These are phyloP conservation scores for Pseudogymnoascus sp. DNA, from an alignment of 2,329 filamentous ascomycete genomes.

Conservation along the genomic window DNA sequence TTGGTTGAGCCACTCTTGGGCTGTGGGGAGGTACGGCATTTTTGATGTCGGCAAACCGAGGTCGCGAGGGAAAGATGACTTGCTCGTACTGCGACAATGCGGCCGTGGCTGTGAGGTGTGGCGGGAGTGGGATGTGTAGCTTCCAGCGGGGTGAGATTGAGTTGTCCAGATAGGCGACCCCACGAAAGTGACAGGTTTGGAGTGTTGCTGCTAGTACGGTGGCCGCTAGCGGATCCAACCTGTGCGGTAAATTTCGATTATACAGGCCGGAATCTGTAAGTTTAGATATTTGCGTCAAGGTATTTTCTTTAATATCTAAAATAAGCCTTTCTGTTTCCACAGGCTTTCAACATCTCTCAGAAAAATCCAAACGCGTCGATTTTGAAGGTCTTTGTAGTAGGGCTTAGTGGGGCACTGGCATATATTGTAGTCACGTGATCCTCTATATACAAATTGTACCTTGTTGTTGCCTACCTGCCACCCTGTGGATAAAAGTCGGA, in stretches of 20 bases:
- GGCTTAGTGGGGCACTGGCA: background rate
- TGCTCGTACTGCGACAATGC: background rate
- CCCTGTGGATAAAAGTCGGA: background rate
- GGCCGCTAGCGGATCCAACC: background rate
- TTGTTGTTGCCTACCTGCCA: background rate
- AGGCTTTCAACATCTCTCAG: too few species aligned
- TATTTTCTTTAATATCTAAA: background rate
- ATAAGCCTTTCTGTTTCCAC: background rate
- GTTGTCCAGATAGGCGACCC: slow-evolving; percentile 7
- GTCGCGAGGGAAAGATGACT: background rate
- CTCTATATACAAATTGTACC: background rate
- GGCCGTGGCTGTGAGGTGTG: background rate
- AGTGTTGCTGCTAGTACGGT: background rate
- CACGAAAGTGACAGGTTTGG: slow-evolving; percentile 1
- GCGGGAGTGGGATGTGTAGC: background rate
- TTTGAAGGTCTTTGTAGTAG: background rate
- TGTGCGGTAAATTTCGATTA: background rate
- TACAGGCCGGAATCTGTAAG: background rate
- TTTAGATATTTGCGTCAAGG: background rate
- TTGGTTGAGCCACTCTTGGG: slow-evolving; percentile 86
- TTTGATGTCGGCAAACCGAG: slow-evolving; percentile 19
- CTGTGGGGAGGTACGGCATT: slow-evolving; percentile 76
- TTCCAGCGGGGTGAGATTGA: slow-evolving; percentile 4
- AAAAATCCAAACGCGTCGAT: too few species aligned
- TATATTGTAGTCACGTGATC: background rate